phyloP scores from a whole-genome alignment of 805 yeast genomes.

The Schwanniomyces sp. region DNA sequence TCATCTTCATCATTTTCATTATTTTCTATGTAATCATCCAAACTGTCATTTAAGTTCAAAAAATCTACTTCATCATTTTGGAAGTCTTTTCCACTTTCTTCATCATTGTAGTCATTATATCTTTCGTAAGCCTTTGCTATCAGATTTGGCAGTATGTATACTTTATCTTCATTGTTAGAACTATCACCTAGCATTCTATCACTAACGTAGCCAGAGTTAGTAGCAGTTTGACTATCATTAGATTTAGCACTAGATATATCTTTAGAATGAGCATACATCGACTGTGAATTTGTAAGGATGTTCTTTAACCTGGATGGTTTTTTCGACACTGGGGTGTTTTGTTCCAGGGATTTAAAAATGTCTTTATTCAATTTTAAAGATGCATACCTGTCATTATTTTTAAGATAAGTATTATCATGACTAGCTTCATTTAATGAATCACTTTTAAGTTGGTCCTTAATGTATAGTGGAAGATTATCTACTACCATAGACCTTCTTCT shows the following conservation, averaged over 20 bases:
- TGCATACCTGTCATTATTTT: background rate
- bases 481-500: conserved; percentile 37
- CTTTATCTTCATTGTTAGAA: conserved; percentile 26
- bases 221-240: conserved; percentile 2
- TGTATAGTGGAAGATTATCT: conserved; percentile 35
- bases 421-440: background rate
- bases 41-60: conserved; percentile 21
- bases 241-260: conserved; percentile 13
- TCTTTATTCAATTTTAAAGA: background rate
- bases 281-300: conserved; percentile 35
- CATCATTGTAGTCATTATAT: conserved; percentile 20
- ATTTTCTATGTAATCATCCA: conserved; percentile 10
- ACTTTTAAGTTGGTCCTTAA: conserved; percentile 20
- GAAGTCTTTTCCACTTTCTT: conserved; percentile 16
- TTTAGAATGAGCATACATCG: conserved; percentile 28
- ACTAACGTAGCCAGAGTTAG: conserved; percentile 9
- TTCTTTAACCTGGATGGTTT: conserved; percentile 27
- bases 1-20: conserved; percentile 15
- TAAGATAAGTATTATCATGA: background rate
- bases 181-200: conserved; percentile 9
- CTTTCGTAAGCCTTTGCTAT: conserved; percentile 27
- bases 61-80: conserved; percentile 30
- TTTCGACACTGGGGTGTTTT: background rate
- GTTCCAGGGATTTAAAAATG: background rate
- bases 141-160: conserved; percentile 43